A percentile compares a stretch with the other conserved stretches of the same genome.
Conservation (phyloP, 1,284 basidiomycete genomes). For the Apiotrichum domesticum region DNA sequence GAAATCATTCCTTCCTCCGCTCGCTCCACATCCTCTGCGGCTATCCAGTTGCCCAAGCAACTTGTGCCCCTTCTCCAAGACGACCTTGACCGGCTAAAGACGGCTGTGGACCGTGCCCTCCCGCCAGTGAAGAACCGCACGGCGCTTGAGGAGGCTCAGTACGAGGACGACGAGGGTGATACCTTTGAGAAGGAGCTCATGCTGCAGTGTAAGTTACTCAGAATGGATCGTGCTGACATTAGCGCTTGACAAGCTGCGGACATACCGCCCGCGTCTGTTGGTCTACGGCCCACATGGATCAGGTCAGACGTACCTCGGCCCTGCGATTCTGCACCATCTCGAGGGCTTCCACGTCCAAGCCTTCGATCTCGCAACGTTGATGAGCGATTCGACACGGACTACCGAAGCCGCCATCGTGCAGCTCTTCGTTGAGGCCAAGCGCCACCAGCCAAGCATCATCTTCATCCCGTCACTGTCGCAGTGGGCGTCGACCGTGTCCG, state of each 20-base stretch:
- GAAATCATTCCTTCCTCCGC: slow-evolving; percentile 92
- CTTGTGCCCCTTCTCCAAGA: slow-evolving; percentile 71
- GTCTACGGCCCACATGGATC: slow-evolving; percentile 77
- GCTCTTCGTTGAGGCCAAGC: slow-evolving; percentile 94
- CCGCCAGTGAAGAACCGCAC: slow-evolving; percentile 67
- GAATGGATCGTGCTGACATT: slow-evolving; percentile 13
- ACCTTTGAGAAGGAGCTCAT: slow-evolving; percentile 75
- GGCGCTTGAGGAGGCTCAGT: slow-evolving; percentile 91
- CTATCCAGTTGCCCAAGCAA: slow-evolving; percentile 76
- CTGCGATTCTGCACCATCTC: slow-evolving; percentile 84
- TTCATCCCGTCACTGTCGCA: slow-evolving; percentile 85
- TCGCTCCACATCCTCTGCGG: slow-evolving; percentile 77
- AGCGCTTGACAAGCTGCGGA: slow-evolving; percentile 86
- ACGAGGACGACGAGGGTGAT: slow-evolving; percentile 65
- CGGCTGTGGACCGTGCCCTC: slow-evolving; percentile 61
- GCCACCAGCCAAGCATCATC: slow-evolving; percentile 91
- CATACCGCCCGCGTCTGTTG: slow-evolving; percentile 84
- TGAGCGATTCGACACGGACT: slow-evolving; percentile 87
- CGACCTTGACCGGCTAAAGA: slow-evolving; percentile 65
- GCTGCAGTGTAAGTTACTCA: slow-evolving; percentile 63
- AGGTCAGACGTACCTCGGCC: slow-evolving; percentile 85
- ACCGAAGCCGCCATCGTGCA: slow-evolving; percentile 90
- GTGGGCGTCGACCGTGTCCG: slow-evolving; percentile 80
- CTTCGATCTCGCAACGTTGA: slow-evolving; percentile 79
- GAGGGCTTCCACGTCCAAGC: slow-evolving; percentile 96